phyloP scores from a whole-genome alignment of 2,329 filamentous ascomycete species.

The Colletotrichum chlorophyti region DNA sequence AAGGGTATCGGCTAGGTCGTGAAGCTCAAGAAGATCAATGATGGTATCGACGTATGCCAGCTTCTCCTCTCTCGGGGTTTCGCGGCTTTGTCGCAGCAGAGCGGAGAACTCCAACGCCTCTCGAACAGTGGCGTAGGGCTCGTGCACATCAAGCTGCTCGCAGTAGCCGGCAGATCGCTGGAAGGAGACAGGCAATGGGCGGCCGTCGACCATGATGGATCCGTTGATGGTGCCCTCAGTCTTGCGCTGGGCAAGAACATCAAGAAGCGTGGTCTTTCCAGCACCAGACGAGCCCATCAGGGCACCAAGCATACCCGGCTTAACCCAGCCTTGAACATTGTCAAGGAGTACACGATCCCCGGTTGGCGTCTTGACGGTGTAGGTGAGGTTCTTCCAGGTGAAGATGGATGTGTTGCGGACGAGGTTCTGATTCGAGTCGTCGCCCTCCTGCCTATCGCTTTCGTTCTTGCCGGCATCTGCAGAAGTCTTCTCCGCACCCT shows the following conservation, averaged over 20 bases:
- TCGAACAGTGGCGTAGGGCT: conserved; percentile 75
- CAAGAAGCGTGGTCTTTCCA: conserved; percentile 85
- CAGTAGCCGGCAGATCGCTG: conserved; percentile 82
- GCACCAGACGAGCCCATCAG: conserved; percentile 85
- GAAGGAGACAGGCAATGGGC: conserved; percentile 74
- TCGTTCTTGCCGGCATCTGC: conserved; percentile 42
- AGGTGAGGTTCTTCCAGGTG: conserved; percentile 76
- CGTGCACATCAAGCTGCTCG: conserved; percentile 82
- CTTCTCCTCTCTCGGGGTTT: conserved; percentile 71
- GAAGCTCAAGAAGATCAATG: conserved; percentile 66
- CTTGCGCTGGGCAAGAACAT: conserved; percentile 80
- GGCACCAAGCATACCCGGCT: conserved; percentile 76
- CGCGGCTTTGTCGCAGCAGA: conserved; percentile 72
- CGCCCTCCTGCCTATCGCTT: conserved; percentile 26
- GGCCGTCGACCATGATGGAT: conserved; percentile 78
- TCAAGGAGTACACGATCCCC: conserved; percentile 76
- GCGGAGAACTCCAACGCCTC: conserved; percentile 80
- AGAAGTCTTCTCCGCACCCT: conserved; percentile 28
- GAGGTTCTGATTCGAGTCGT: conserved; percentile 44
- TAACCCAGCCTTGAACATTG: conserved; percentile 83
- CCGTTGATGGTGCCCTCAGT: conserved; percentile 80
- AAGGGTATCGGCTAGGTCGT: conserved; percentile 54
- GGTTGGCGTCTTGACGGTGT: conserved; percentile 68
- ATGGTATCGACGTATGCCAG: conserved; percentile 79
- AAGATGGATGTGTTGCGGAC: conserved; percentile 72